Evolutionary conservation across 2,329 filamentous ascomycete species (phyloP), one percentile per base, ranked within the genome.

Genomic region (Tolypocladium tundrense): DNA sequence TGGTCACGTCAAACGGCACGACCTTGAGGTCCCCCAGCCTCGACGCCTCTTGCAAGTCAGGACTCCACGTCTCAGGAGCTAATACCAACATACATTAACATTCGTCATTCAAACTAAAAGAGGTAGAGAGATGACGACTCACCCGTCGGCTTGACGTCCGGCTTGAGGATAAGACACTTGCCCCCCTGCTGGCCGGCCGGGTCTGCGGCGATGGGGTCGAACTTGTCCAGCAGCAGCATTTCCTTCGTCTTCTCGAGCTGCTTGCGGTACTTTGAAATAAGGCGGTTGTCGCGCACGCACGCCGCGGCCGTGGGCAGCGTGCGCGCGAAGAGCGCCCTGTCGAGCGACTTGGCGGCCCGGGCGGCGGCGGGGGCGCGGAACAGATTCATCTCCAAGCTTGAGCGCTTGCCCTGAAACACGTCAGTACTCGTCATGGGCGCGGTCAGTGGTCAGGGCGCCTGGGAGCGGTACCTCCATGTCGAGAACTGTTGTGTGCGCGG

Each of bases 291-390:
- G 62, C 84, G 82, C 51, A 97, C 78, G 42, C 88, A 83, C 8
- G 91, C 93, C 3, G 91, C 92, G 10, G 91, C 83, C 31, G 93
- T 78, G 31, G 87, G 85, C 57, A 96, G 76, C 1, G 80, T 88
- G 70, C 87, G 90, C 56, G 83, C 79, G 76, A 97, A 97, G 62
- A 95, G 86, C 19, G 87, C 81, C 64, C 90, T 86, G 75, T 99
- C 92, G 62, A 99, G 84, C 54, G 83, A 82, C 68, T 86, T 86
- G 77, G 90, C 89, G 60, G 87, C 86, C 71, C 89, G 88, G 66
- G 93, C 87, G 40, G 67, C 70, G 60, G 91, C 79, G 31, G 92
- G 91, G 53, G 91, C 90, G 63, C 87, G 85, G 72, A 96, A 90
- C 55, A 83, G 69, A 62, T 75, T 77, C 81, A 84, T 85, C 53